phyloP scores from a whole-genome alignment of 805 yeast genomes.

The Kluyveromyces dobzhanskii region DNA sequence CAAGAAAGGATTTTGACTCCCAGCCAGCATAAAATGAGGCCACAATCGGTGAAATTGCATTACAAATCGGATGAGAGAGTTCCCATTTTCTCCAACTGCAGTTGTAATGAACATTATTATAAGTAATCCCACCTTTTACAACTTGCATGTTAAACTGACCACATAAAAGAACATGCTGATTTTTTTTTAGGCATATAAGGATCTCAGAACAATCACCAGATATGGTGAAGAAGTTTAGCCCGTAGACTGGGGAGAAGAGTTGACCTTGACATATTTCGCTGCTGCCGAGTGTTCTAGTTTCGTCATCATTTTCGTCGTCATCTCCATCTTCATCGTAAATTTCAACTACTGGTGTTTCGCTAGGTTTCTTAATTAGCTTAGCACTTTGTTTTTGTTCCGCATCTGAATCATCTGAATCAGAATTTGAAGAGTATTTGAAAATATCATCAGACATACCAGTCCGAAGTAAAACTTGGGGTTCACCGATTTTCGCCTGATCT shows the following conservation, averaged over 20 bases:
- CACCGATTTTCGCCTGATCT: too few relatives aligned
- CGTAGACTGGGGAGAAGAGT: constrained; percentile 1
- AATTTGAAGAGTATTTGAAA: not conserved
- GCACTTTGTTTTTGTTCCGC: not conserved
- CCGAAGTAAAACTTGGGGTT: too few relatives aligned
- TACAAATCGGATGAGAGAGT: constrained; percentile 25
- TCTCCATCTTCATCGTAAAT: not conserved
- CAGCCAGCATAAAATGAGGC: constrained; percentile 28
- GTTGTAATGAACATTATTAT: constrained; percentile 25
- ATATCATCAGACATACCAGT: not conserved
- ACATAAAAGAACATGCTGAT: constrained; percentile 18
- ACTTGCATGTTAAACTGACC: constrained; percentile 23
- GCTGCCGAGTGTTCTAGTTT: not conserved
- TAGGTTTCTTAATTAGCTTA: not conserved
- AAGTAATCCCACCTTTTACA: constrained; percentile 27
- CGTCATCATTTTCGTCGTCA: not conserved
- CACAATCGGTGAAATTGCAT: constrained; percentile 22
- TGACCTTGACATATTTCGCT: not conserved
- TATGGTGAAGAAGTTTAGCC: constrained; percentile 2
- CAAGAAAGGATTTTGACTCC: constrained; percentile 17
- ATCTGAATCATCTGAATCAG: constrained; percentile 1
- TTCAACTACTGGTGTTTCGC: not conserved
- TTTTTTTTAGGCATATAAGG: constrained; percentile 18
- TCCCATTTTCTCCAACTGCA: constrained; percentile 16
- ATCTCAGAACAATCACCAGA: constrained; percentile 8